Base-by-base conservation (phyloP, 805 yeast genomes). In the Starmerella floricola region DNA sequence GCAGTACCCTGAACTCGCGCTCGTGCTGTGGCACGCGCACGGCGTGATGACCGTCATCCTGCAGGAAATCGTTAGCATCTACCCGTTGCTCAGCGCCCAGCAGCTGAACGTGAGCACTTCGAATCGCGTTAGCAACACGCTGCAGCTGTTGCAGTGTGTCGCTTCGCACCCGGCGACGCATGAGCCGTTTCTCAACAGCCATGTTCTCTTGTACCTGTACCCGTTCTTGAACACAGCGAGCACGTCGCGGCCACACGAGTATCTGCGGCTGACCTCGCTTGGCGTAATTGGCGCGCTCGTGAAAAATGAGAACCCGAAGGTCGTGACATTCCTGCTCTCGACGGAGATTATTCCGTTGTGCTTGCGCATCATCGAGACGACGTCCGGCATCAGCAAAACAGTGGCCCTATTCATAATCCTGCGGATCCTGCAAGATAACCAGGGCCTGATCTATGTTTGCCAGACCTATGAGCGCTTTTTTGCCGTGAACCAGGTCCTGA, bases 231-330 rank as follows among this genome's bases (percentile, higher is more conserved):
- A 86, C 57, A 87, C 97, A 3, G 82, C 82, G 50, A 83, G 94
- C 29, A 80, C 87, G 58, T 87, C 85, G 52, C 71, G 95, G 50
- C 82, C 95, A 8, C 91, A 88, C 65, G 98, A 88, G 62, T 91
- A 91, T 59, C 71, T 88, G 55, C 71, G 97, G 49, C 71, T 88
- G 50, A 91, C 98, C 1, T 81, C 94, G 41, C 72, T 88, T 47
- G 98, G 98, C 31, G 98, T 88, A 6, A 83, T 88, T 58, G 98
- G 98, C 17, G 97, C 98, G 0, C 67, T 88, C 42, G 97, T 91
- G 20, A 88, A 91, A 55, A 88, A 87, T 60, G 98, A 88, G 57
- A 82, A 95, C 3, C 85, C 94, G 13, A 95, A 88, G 53, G 97
- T 88, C 34, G 87, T 91, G 48, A 82, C 82, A 48, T 88, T 91